Evolutionary conservation across 2,329 filamentous ascomycete genomes (phyloP).

Genomic region (Arthroderma sp.): DNA sequence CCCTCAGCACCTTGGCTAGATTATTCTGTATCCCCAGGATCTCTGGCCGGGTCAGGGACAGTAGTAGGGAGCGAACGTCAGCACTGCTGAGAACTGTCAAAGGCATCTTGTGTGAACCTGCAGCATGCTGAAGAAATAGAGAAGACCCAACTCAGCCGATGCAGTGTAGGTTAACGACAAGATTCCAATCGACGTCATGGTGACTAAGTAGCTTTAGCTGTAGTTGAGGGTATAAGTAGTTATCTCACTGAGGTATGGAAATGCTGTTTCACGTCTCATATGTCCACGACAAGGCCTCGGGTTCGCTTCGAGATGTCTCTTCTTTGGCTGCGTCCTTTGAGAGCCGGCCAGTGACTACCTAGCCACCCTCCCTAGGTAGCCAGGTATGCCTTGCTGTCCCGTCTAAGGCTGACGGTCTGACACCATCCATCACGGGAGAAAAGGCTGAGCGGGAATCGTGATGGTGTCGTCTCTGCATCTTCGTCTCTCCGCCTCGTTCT

Average conservation of each 20-base stretch:
- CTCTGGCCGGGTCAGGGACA: constrained; percentile 45
- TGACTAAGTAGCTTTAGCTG: background rate
- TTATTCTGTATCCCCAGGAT: constrained; percentile 46
- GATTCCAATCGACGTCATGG: background rate
- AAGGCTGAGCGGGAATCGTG: background rate
- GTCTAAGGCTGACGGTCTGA: too few relatives aligned
- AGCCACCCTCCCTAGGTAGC: too few relatives aligned
- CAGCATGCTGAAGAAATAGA: background rate
- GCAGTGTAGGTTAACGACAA: too few relatives aligned
- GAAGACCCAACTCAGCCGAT: background rate
- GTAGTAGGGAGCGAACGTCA: constrained; percentile 45
- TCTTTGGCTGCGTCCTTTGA: too few relatives aligned
- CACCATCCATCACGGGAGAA: too few relatives aligned
- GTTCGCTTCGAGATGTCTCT: too few relatives aligned
- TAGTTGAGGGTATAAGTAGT: too few relatives aligned
- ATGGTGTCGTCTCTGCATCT: background rate
- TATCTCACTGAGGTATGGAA: too few relatives aligned
- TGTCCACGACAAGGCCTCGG: too few relatives aligned
- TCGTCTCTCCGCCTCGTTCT: background rate
- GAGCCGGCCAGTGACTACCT: too few relatives aligned
- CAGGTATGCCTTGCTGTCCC: too few relatives aligned
- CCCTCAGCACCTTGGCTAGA: constrained; percentile 49
- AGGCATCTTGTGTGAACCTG: constrained; percentile 36
- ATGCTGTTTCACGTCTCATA: too few relatives aligned
- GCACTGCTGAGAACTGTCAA: constrained; percentile 48